Evolutionary conservation across 2,329 filamentous ascomycete genomes (phyloP).

Genomic region (Trichophyton simii): DNA sequence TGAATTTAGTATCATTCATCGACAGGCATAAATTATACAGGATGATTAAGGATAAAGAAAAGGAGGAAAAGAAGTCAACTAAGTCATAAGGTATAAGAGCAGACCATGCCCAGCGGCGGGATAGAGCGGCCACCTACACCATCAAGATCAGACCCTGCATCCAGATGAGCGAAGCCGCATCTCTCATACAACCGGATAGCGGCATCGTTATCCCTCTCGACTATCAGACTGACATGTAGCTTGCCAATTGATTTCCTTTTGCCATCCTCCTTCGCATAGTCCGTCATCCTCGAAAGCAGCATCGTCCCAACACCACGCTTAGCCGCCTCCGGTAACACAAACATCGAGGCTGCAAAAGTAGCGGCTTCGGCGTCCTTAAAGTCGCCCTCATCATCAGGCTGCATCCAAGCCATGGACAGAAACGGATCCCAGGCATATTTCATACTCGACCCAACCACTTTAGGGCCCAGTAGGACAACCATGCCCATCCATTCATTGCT

Average conservation of each 20-base stretch:
- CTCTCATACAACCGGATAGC: constrained; percentile 17
- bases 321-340: constrained; percentile 16
- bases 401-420: neutral
- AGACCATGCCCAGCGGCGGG: neutral
- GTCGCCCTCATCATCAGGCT: neutral
- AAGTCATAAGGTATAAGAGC: neutral
- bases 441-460: constrained; percentile 7
- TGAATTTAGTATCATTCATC: too few relatives aligned
- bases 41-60: neutral
- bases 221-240: constrained; percentile 14
- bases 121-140: neutral
- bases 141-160: neutral
- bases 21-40: too few relatives aligned
- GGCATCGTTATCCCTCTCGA: constrained; percentile 11
- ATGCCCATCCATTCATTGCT: constrained; percentile 21
- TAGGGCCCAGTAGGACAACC: constrained; percentile 20
- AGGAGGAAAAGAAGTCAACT: neutral
- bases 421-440: constrained; percentile 8
- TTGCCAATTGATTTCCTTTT: constrained; percentile 6
- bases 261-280: constrained; percentile 11
- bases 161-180: constrained; percentile 15
- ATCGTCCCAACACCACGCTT: constrained; percentile 15
- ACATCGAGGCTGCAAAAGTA: constrained; percentile 20
- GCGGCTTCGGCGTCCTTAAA: constrained; percentile 12
- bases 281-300: constrained; percentile 13